Conservation (phyloP, 805 yeast species). For the Myxozyma melibiosi region DNA sequence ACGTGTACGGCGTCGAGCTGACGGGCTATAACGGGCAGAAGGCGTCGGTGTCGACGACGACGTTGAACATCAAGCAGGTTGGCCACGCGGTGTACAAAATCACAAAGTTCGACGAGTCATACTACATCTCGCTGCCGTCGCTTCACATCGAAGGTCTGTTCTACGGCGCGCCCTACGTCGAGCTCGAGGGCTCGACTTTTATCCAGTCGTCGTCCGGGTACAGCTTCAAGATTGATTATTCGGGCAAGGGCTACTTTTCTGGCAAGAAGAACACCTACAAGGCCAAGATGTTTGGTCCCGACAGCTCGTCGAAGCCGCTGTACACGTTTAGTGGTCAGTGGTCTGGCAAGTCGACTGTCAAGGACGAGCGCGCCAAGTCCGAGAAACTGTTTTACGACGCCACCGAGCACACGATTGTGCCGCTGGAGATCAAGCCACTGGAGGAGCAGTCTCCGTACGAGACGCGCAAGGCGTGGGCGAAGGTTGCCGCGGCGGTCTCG, state of each 20-base stretch:
- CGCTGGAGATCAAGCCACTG: slow-evolving; percentile 73
- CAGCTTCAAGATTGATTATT: slow-evolving; percentile 69
- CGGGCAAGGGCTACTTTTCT: slow-evolving; percentile 92
- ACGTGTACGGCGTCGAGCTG: slow-evolving; percentile 63
- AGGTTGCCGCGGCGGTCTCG: slow-evolving; percentile 85
- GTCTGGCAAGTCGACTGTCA: slow-evolving; percentile 74
- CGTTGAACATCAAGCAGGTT: slow-evolving; percentile 83
- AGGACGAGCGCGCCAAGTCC: slow-evolving; percentile 54
- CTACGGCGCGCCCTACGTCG: slow-evolving; percentile 91
- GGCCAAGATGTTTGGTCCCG: slow-evolving; percentile 68
- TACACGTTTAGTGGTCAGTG: slow-evolving; percentile 89
- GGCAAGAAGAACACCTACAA: slow-evolving; percentile 94
- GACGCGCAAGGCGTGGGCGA: slow-evolving; percentile 84
- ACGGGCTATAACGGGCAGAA: slow-evolving; percentile 91
- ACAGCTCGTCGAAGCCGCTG: slow-evolving; percentile 52
- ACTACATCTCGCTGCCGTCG: slow-evolving; percentile 86
- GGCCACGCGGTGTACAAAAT: slow-evolving; percentile 78
- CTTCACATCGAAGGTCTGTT: slow-evolving; percentile 92
- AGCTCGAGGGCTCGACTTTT: slow-evolving; percentile 83
- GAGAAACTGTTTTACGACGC: slow-evolving; percentile 41
- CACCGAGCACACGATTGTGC: slow-evolving; percentile 51
- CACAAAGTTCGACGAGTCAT: slow-evolving; percentile 62
- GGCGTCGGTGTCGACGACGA: slow-evolving; percentile 72
- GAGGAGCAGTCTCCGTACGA: slow-evolving; percentile 80
- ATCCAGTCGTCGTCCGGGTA: slow-evolving; percentile 84